Evolutionary conservation across 495 filamentous ascomycete species (phyloP), one percentile per base, ranked within the genome.

Genomic region (Penicillium goetzii): DNA sequence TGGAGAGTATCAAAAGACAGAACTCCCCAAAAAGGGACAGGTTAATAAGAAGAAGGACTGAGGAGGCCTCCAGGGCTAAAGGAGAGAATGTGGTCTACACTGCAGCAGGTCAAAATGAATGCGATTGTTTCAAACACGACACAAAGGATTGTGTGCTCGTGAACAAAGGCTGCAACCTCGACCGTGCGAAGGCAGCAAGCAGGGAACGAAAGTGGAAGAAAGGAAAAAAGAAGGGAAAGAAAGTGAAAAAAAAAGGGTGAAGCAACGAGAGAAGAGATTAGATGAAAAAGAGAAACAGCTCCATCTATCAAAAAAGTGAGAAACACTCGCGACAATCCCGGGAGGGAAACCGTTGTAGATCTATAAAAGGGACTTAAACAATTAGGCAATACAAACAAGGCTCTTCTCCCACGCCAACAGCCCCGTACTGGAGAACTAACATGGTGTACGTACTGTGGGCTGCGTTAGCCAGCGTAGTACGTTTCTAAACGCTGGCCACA

Each of bases 211-310:
- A 63, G 58, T 47, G 26, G 26, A 51, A 59, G 61, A 59, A 65
- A 65, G 62, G n/a, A 67, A 70, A 52, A 65, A 61, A 67, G 58
- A 45, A 66, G 62, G 65, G 58, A 45, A 66, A 63, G 65, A 30
- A 65, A 58, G 58, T 30, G 14, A 66, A 60, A 67, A 26, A 54
- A 25, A 23, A 56, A 57, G 21, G 50, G 38, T 19, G 49, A 68
- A 32, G 56, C 14, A 52, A 58, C 50, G 32, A 61, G 62, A 33
- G 21, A 43, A 62, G 12, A 64, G 55, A 28, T 21, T 15, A 47
- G 25, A 52, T 28, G 38, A 32, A 38, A 51, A 56, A 41, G 26
- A 41, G 38, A 26, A 51, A 41, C 15, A 58, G 43, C 33, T 55
- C 58, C 19, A 60, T 50, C 51, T 62, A 56, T 56, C 49, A 63